A percentile compares a stretch with the other conserved stretches of the same genome.
Conservation (phyloP, 2,329 filamentous ascomycete genomes). For the Arthrobotrys megalospora region DNA sequence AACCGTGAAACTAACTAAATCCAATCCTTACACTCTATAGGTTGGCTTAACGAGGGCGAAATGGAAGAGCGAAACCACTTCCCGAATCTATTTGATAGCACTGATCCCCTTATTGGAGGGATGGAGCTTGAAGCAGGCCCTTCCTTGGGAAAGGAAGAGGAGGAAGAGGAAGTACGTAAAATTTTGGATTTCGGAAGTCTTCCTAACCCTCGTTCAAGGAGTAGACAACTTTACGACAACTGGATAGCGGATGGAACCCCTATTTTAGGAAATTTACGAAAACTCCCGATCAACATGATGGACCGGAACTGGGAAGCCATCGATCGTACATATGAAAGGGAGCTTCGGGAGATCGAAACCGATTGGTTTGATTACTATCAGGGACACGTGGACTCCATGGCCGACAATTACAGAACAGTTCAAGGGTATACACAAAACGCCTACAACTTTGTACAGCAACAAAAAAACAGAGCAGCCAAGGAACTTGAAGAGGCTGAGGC, state of each 20-base stretch:
- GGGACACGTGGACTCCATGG: background rate
- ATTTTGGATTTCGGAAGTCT: background rate
- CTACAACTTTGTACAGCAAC: background rate
- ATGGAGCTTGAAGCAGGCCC: conserved; percentile 30
- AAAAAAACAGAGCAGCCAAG: background rate
- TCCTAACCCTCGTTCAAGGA: background rate
- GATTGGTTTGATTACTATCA: conserved; percentile 23
- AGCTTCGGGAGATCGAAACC: background rate
- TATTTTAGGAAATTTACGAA: conserved; percentile 36
- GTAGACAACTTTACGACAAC: background rate
- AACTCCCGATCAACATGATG: conserved; percentile 7
- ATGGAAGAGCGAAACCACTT: conserved; percentile 32
- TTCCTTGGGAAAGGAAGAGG: background rate
- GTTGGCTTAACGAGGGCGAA: conserved; percentile 6
- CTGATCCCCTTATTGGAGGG: background rate
- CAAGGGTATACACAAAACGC: background rate
- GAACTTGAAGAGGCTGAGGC: background rate
- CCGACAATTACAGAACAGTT: background rate
- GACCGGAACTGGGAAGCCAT: conserved; percentile 35
- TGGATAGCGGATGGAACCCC: conserved; percentile 18
- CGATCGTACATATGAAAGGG: background rate
- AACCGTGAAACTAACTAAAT: background rate
- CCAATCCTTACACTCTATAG: background rate
- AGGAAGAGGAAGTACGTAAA: background rate
- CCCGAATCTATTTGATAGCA: conserved; percentile 18